Evolutionary conservation across 306 rosid genomes (phyloP).

Genomic region (Crotalaria pallida): DNA sequence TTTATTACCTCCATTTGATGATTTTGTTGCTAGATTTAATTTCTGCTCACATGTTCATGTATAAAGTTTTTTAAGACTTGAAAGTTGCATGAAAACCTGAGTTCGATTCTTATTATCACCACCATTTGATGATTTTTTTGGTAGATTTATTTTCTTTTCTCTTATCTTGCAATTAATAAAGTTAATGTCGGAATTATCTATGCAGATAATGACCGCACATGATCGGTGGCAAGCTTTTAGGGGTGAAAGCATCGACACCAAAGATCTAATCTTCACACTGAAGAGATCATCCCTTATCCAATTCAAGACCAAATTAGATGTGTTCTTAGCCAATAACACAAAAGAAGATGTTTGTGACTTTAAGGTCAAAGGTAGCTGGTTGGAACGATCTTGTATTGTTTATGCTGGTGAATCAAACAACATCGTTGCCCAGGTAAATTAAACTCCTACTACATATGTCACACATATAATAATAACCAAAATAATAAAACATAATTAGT

Average conservation of each 20-base stretch:
- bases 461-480: background rate
- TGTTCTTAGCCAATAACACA: conserved; percentile 38
- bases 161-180: too few species aligned
- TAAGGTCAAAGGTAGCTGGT: conserved; percentile 50
- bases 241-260: conserved; percentile 36
- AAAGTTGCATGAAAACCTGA: too few species aligned
- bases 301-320: conserved; percentile 34
- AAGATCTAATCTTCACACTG: conserved; percentile 33
- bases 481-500: background rate
- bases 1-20: too few species aligned
- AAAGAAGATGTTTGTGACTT: conserved; percentile 44
- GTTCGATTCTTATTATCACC: too few species aligned
- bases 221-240: conserved; percentile 50
- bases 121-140: too few species aligned
- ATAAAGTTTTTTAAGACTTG: too few species aligned
- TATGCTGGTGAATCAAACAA: conserved; percentile 49
- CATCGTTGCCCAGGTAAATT: conserved; percentile 40
- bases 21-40: too few species aligned
- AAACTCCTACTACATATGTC: background rate
- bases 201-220: conserved; percentile 29
- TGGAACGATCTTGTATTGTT: conserved; percentile 39
- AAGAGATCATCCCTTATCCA: conserved; percentile 35
- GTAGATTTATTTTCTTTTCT: too few species aligned
- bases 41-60: too few species aligned
- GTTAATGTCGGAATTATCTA: too few species aligned